These are phyloP conservation scores for Colletotrichum lupini DNA, from an alignment of 2,329 filamentous ascomycete genomes.

Conservation along the genomic window DNA sequence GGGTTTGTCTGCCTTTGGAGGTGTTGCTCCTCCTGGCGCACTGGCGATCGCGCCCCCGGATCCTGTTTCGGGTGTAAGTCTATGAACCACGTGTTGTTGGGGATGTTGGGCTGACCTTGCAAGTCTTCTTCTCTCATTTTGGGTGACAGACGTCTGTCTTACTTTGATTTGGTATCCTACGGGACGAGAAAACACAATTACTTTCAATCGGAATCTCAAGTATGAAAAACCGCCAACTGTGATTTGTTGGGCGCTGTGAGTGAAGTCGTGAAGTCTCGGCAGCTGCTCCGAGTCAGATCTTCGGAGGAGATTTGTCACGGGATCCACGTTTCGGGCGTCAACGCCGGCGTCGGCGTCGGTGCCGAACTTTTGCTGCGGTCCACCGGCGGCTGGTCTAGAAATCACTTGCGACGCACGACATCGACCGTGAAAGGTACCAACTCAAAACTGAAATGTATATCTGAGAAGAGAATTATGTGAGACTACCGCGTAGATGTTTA, in stretches of 20 bases:
- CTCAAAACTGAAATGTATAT: background rate
- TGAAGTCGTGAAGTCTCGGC: background rate
- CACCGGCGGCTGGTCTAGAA: background rate
- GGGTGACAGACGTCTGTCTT: no score
- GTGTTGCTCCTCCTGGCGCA: background rate
- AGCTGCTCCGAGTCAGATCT: background rate
- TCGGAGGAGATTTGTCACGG: slow-evolving; percentile 20
- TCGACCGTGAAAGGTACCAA: no score
- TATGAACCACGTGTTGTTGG: no score
- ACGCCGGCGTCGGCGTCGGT: slow-evolving; percentile 15
- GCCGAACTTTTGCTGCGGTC: background rate
- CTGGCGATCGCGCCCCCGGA: background rate
- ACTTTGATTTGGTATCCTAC: no score
- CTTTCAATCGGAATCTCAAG: no score
- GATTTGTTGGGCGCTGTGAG: background rate
- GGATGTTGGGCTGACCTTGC: background rate
- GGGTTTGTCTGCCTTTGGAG: background rate
- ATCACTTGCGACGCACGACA: background rate
- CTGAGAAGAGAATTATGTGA: no score
- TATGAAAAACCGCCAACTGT: no score
- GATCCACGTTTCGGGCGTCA: slow-evolving; percentile 6
- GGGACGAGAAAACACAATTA: no score
- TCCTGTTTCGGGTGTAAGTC: background rate
- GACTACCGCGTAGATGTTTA: no score
- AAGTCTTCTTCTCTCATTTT: background rate